Conservation (phyloP, 2,329 filamentous ascomycete genomes). For the Seiridium cupressi region DNA sequence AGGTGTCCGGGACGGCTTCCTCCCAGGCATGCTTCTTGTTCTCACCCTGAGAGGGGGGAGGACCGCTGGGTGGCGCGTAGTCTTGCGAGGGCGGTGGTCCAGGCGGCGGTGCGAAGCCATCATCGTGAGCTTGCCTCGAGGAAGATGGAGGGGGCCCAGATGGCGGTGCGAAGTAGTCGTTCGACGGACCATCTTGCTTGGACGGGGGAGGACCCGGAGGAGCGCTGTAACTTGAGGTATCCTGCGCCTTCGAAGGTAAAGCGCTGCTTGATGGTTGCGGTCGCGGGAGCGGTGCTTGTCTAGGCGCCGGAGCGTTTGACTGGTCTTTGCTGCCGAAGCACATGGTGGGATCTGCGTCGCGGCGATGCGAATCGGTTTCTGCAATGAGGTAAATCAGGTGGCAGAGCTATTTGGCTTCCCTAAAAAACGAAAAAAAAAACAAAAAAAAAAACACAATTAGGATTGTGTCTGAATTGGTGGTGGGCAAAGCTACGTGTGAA, state of each 20-base stretch:
- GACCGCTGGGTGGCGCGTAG: constrained; percentile 35
- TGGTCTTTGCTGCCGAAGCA: constrained; percentile 48
- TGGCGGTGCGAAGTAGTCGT: constrained; percentile 29
- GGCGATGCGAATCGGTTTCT: background rate
- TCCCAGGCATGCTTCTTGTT: constrained; percentile 64
- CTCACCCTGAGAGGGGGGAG: constrained; percentile 25
- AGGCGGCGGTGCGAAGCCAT: constrained; percentile 30
- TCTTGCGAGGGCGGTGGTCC: constrained; percentile 27
- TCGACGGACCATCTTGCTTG: constrained; percentile 11
- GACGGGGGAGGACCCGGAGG: constrained; percentile 35
- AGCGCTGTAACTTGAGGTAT: constrained; percentile 24
- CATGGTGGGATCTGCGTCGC: constrained; percentile 30
- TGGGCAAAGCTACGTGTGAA: too few species aligned
- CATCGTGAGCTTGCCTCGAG: constrained; percentile 1
- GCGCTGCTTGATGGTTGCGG: constrained; percentile 18
- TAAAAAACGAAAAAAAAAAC: too few species aligned
- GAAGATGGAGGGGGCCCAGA: constrained; percentile 33
- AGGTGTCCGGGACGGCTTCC: constrained; percentile 67
- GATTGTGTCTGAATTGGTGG: too few species aligned
- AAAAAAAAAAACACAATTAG: too few species aligned
- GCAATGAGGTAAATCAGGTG: background rate
- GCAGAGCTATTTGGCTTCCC: too few species aligned
- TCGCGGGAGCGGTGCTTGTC: constrained; percentile 29
- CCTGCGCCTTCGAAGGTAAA: constrained; percentile 16
- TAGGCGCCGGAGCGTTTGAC: constrained; percentile 35